These are phyloP conservation scores for Epichloe sibirici DNA, from an alignment of 2,329 filamentous ascomycete genomes.

Conservation along the genomic window DNA sequence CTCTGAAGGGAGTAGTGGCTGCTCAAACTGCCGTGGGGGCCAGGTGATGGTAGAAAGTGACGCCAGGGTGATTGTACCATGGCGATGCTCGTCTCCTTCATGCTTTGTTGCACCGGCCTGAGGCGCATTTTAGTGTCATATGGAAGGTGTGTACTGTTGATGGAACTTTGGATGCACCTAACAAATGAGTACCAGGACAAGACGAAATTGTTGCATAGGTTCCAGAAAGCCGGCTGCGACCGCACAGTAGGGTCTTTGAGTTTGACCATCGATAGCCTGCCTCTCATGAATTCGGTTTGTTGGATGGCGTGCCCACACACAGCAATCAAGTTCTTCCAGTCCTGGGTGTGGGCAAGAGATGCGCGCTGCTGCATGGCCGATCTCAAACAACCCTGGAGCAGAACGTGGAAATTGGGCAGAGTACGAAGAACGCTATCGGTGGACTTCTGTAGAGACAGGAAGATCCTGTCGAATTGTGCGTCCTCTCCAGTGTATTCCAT, in stretches of 20 bases:
- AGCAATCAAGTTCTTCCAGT: conserved; percentile 59
- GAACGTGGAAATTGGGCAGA: conserved; percentile 55
- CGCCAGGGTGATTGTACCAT: conserved; percentile 53
- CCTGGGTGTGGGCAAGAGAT: conserved; percentile 46
- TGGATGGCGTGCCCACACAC: conserved; percentile 60
- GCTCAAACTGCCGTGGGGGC: conserved; percentile 9
- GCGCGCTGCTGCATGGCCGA: conserved; percentile 48
- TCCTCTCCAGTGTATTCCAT: conserved; percentile 66
- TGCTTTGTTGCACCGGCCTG: conserved; percentile 67
- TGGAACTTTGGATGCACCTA: conserved; percentile 42
- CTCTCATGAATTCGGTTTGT: conserved; percentile 60
- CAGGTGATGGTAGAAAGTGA: conserved; percentile 23
- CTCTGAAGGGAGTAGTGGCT: conserved; percentile 13
- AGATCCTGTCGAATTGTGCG: conserved; percentile 70
- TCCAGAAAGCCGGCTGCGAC: conserved; percentile 49
- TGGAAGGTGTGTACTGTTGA: conserved; percentile 40
- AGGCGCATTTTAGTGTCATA: conserved; percentile 62
- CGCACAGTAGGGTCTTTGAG: conserved; percentile 71
- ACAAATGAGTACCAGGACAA: conserved; percentile 58
- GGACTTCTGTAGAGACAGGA: conserved; percentile 60
- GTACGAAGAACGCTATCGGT: conserved; percentile 61
- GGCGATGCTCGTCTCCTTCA: conserved; percentile 66
- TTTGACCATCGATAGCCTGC: conserved; percentile 65
- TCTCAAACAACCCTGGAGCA: conserved; percentile 53
- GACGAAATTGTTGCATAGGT: conserved; percentile 64